Evolutionary conservation across 345 rosid species (phyloP), one percentile per base, ranked within the genome.

Genomic region (sweet orange (Citrus sinensis)): DNA sequence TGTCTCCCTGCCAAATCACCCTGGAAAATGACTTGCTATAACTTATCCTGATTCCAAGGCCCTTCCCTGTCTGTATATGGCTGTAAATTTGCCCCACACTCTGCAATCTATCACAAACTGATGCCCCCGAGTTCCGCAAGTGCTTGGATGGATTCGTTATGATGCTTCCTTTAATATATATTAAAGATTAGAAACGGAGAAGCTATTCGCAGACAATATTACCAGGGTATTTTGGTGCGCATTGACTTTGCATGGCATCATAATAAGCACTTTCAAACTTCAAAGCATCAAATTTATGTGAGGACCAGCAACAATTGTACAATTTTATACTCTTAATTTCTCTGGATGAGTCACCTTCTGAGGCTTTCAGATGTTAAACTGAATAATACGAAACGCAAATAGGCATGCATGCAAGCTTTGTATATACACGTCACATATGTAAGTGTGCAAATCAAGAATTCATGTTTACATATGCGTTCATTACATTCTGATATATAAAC

Each of bases 1-100:
- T 80, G 85, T 82, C 80, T 71, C 85, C 84, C 80, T 68, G 82
- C 80, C 80, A 80, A 67, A 78, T 81, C 83, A 74, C 81, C 82
- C 82, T 72, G 79, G 85, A 81, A 80, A 85, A 63, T 35, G 86
- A 82, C 80, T 55, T 80, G 17, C 59, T 34, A 37, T 9, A 14
- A 60, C 80, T 76, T 78, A 77, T 71, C 85, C 56, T 42, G 24
- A 29, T 81, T 78, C 71, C 39, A 72, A 72, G 79, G 76, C 51
- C 82, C 77, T 68, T 42, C 80, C 67, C 32, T 82, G 76, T 79
- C 76, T 66, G 4, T 24, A 20, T 64, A 19, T 37, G 71, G 71
- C 62, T 75, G 64, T 66, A 61, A 42, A 77, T 81, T 81, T 83
- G 76, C 83, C 84, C 74, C 42, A 54, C 54, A 73, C 19, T n/a